Evolutionary conservation across 805 yeast genomes (phyloP).

Genomic region (Pichia ethanolica): DNA sequence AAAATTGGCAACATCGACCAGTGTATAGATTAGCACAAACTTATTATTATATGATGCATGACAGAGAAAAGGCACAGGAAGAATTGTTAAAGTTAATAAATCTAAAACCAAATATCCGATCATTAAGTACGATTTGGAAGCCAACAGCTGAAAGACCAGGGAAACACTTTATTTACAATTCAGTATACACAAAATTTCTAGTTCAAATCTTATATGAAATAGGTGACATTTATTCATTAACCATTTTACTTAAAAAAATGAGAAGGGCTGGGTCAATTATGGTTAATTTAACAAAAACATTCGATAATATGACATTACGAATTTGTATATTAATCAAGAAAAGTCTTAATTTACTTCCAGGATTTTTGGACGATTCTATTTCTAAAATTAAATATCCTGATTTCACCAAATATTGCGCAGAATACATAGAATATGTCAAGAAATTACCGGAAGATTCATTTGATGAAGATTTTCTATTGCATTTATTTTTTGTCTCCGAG

Average conservation of each 20-base stretch:
- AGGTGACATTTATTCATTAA: constrained; percentile 52
- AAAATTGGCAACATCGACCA: constrained; percentile 90
- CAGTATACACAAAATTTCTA: constrained; percentile 58
- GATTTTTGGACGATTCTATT: constrained; percentile 46
- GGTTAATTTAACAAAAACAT: constrained; percentile 53
- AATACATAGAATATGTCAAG: constrained; percentile 21
- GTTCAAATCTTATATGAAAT: constrained; percentile 46
- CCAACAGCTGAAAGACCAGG: constrained; percentile 92
- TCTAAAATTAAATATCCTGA: constrained; percentile 36
- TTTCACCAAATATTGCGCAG: constrained; percentile 34
- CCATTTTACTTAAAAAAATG: constrained; percentile 61
- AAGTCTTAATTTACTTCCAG: constrained; percentile 34
- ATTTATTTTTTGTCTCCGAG: constrained; percentile 41
- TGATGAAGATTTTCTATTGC: constrained; percentile 31
- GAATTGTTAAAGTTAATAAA: constrained; percentile 61
- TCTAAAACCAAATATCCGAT: constrained; percentile 59
- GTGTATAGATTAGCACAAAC: constrained; percentile 63
- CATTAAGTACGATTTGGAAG: constrained; percentile 83
- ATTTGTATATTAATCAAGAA: constrained; percentile 46
- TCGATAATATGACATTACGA: constrained; percentile 54
- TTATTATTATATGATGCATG: constrained; percentile 44
- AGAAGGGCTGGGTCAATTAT: constrained; percentile 73
- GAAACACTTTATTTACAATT: constrained; percentile 75
- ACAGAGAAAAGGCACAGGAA: constrained; percentile 46
- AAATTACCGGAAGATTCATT: constrained; percentile 30